A percentile compares a stretch with the other conserved stretches of the same genome.
These are phyloP conservation scores for Plicaturopsis crispa DNA, from an alignment of 768 basidiomycete genomes.

Conservation along the genomic window DNA sequence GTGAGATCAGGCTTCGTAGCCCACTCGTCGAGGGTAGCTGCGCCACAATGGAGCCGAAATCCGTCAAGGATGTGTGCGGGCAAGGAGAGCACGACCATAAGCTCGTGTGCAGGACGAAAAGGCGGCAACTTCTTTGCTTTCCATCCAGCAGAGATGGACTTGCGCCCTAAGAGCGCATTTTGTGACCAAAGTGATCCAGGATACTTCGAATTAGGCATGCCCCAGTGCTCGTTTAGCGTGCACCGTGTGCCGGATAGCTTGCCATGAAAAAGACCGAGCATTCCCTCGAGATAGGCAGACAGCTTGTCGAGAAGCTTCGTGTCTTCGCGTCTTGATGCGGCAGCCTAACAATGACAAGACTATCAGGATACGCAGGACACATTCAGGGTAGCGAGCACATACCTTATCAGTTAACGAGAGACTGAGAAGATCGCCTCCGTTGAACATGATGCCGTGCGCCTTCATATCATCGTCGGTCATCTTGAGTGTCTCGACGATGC, in stretches of 20 bases:
- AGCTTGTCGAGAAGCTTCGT: constrained; percentile 10
- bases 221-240: constrained; percentile 21
- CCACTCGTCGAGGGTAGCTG: constrained; percentile 1
- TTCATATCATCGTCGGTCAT: constrained; percentile 4
- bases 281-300: constrained; percentile 10
- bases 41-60: constrained; percentile 6
- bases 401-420: constrained; percentile 9
- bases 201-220: constrained; percentile 14
- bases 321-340: constrained; percentile 14
- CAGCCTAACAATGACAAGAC: constrained; percentile 8
- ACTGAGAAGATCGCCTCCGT: constrained; percentile 8
- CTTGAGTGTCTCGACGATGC: constrained; percentile 1
- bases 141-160: constrained; percentile 7
- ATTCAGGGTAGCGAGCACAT: too few relatives aligned
- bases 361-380: neutral
- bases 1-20: neutral
- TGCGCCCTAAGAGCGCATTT: constrained; percentile 8
- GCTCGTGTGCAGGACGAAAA: constrained; percentile 6
- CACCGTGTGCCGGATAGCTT: constrained; percentile 15
- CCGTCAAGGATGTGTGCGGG: constrained; percentile 8
- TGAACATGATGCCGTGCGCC: constrained; percentile 9
- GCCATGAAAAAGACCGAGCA: constrained; percentile 17
- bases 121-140: constrained; percentile 8
- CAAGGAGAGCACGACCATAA: constrained; percentile 5
- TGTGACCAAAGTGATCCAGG: constrained; percentile 9